phyloP scores from a whole-genome alignment of 78 protist species.

The Tieghemostelium lacteum region DNA sequence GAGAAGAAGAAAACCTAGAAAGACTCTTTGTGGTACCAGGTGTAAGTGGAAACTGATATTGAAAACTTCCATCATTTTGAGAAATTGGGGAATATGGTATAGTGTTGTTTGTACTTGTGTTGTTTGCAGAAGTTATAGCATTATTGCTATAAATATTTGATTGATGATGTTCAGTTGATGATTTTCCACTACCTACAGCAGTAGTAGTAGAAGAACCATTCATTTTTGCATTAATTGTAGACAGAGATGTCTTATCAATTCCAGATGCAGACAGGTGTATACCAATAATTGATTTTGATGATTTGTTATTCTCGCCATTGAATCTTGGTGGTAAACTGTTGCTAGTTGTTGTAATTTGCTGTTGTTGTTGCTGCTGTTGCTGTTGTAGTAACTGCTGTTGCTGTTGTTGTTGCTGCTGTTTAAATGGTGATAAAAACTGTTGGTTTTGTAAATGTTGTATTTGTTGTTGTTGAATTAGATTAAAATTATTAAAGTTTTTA shows the following conservation, averaged over 20 bases:
- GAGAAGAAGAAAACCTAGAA: conserved; percentile 29
- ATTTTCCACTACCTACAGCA: too few relatives aligned
- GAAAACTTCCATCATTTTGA: neutral
- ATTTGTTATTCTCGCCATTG: neutral
- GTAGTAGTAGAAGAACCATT: neutral
- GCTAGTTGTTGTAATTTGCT: neutral
- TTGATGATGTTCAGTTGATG: too few relatives aligned
- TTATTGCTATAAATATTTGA: too few relatives aligned
- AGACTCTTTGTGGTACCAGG: conserved; percentile 27
- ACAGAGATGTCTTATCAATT: conserved; percentile 37
- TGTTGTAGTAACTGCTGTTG: neutral
- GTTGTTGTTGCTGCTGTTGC: neutral
- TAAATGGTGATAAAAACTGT: neutral
- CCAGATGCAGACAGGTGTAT: conserved; percentile 28
- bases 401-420: conserved; percentile 10
- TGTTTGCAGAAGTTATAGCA: neutral
- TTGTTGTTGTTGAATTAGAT: neutral
- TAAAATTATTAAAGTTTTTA: neutral
- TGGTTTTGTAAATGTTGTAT: neutral
- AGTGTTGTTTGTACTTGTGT: neutral
- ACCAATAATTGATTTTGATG: neutral
- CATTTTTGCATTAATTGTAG: conserved; percentile 45
- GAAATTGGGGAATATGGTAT: neutral
- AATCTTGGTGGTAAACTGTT: neutral
- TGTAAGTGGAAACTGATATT: neutral